A percentile compares a stretch with the other conserved stretches of the same genome.
Conservation (phyloP, 805 yeast species). For the Kockiozyma suomiensis region DNA sequence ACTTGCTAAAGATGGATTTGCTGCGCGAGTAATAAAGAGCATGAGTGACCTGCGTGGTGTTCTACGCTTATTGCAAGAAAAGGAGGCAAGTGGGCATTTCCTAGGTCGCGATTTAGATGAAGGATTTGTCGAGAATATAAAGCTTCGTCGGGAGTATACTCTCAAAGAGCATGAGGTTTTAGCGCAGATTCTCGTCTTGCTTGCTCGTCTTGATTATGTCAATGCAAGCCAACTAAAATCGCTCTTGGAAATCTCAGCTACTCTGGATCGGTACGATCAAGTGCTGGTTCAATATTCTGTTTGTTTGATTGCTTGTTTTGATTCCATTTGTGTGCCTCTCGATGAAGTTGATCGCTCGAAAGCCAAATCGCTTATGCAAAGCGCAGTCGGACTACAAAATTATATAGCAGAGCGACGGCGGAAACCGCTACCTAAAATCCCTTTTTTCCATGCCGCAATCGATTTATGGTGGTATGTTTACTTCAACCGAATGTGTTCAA, state of each 20-base stretch:
- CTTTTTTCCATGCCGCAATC: conserved; percentile 31
- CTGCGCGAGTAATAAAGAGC: conserved; percentile 54
- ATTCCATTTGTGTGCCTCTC: conserved; percentile 12
- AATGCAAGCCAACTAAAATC: conserved; percentile 43
- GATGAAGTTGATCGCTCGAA: conserved; percentile 1
- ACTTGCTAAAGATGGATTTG: conserved; percentile 37
- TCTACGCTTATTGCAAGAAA: conserved; percentile 54
- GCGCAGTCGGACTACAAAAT: conserved; percentile 22
- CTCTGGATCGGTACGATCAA: conserved; percentile 61
- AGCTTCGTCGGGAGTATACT: conserved; percentile 63
- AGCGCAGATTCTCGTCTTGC: conserved; percentile 63
- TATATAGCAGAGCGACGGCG: conserved; percentile 15
- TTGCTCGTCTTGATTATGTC: conserved; percentile 45
- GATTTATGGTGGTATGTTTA: conserved; percentile 35
- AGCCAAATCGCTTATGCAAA: conserved; percentile 1
- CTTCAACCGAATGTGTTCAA: conserved; percentile 33
- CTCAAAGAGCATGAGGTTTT: conserved; percentile 69
- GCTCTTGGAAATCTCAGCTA: conserved; percentile 51
- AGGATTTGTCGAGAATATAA: conserved; percentile 52
- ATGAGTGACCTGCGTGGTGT: conserved; percentile 62
- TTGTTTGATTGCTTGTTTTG: conserved; percentile 20
- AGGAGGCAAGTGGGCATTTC: conserved; percentile 53
- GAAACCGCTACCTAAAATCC: conserved; percentile 16
- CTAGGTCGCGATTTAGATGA: conserved; percentile 52
- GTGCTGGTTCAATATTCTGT: conserved; percentile 69